phyloP scores from a whole-genome alignment of 768 basidiomycete species.

The Boletus rubescentipes region DNA sequence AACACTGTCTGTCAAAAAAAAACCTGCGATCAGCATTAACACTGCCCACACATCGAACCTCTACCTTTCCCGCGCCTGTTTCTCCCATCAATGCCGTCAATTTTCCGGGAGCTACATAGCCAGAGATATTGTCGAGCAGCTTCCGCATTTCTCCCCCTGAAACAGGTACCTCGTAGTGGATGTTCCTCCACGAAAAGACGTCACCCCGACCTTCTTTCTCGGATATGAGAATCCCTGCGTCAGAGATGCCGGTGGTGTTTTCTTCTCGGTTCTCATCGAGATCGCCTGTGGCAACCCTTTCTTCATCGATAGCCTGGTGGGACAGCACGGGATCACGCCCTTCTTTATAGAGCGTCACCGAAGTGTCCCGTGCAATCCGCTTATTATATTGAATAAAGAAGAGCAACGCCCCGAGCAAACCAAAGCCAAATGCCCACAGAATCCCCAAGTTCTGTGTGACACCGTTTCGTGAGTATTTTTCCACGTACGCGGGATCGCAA shows the following conservation, averaged over 20 bases:
- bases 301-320: constrained; percentile 18
- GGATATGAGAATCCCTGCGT: neutral
- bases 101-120: constrained; percentile 51
- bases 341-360: constrained; percentile 26
- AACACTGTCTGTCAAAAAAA: constrained; percentile 48
- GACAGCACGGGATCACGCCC: neutral
- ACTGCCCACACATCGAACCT: neutral
- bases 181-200: constrained; percentile 75
- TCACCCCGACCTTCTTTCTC: constrained; percentile 37
- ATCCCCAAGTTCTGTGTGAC: constrained; percentile 42
- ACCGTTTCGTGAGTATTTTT: neutral
- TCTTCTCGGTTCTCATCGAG: neutral
- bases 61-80: constrained; percentile 34
- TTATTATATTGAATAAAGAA: constrained; percentile 36
- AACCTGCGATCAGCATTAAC: neutral
- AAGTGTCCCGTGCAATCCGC: constrained; percentile 29
- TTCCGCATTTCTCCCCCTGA: constrained; percentile 36
- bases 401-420: constrained; percentile 38
- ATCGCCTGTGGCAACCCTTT: neutral
- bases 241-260: neutral
- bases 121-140: constrained; percentile 46
- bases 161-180: constrained; percentile 62
- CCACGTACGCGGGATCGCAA: neutral
- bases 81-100: constrained; percentile 53
- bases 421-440: constrained; percentile 41